phyloP scores from a whole-genome alignment of 257 asterid species.

The Striga asiatica region DNA sequence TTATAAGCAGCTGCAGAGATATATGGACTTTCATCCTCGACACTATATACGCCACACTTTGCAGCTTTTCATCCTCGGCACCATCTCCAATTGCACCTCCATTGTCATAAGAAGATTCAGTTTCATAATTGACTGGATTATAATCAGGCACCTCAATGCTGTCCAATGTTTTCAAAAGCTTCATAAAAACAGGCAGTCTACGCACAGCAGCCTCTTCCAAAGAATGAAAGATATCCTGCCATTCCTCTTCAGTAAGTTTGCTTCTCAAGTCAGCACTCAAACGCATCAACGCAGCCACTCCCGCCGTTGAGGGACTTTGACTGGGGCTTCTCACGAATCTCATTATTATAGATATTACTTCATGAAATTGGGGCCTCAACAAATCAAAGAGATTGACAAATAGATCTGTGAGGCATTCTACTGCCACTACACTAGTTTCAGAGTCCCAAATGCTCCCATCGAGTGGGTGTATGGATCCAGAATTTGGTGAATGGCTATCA shows the following conservation, averaged over 20 bases:
- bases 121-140: constrained; percentile 31
- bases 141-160: constrained; percentile 45
- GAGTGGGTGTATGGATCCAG: constrained; percentile 31
- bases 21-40: constrained; percentile 79
- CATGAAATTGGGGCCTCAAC: constrained; percentile 57
- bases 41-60: constrained; percentile 54
- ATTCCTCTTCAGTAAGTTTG: constrained; percentile 57
- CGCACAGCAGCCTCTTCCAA: constrained; percentile 56
- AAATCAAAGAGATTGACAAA: constrained; percentile 54
- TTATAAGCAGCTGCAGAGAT: constrained; percentile 52
- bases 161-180: constrained; percentile 68
- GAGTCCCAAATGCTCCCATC: constrained; percentile 74
- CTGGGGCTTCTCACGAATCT: constrained; percentile 56
- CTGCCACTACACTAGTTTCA: constrained; percentile 63
- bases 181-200: constrained; percentile 45
- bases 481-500: constrained; percentile 24
- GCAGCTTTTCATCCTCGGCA: constrained; percentile 51
- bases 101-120: constrained; percentile 34
- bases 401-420: constrained; percentile 60
- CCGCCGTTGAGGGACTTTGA: constrained; percentile 73
- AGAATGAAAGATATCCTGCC: constrained; percentile 55
- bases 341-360: constrained; percentile 54
- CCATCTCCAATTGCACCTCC: constrained; percentile 31
- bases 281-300: constrained; percentile 66
- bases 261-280: constrained; percentile 54